These are phyloP conservation scores for Botrytis pseudocinerea DNA, from an alignment of 2,329 filamentous ascomycete genomes.

Conservation along the genomic window DNA sequence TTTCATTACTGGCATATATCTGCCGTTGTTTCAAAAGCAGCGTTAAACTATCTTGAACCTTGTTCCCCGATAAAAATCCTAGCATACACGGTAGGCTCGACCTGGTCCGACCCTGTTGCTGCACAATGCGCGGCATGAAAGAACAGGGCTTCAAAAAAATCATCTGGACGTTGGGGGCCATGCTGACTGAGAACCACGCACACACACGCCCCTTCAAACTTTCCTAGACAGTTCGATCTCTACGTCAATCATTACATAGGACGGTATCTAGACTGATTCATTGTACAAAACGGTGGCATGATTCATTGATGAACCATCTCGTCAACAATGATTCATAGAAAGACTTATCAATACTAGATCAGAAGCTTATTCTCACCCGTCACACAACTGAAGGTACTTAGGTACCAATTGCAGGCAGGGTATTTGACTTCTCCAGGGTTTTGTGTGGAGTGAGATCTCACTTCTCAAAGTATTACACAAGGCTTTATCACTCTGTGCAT, in stretches of 20 bases:
- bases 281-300: not conserved
- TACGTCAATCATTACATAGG: not conserved
- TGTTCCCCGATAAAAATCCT: slow-evolving; percentile 21
- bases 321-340: not conserved
- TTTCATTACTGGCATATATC: slow-evolving; percentile 6
- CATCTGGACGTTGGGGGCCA: slow-evolving; percentile 15
- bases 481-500: not conserved
- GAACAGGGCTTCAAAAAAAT: slow-evolving; percentile 6
- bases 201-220: not conserved
- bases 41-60: slow-evolving; percentile 13
- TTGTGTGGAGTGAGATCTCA: slow-evolving; percentile 5
- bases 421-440: not conserved
- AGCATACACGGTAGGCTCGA: slow-evolving; percentile 5
- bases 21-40: slow-evolving; percentile 21
- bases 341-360: slow-evolving; percentile 1
- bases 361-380: slow-evolving; percentile 9
- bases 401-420: not conserved
- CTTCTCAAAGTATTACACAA: slow-evolving; percentile 2
- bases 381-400: not conserved
- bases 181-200: not conserved
- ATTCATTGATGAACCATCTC: not conserved
- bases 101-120: slow-evolving; percentile 13
- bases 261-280: not conserved
- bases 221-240: not conserved
- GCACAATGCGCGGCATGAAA: slow-evolving; percentile 21